A percentile compares a stretch with the other conserved stretches of the same genome.
Evolutionary conservation across 169 alveolate species (phyloP).

Genomic region (Blepharisma undulans): DNA sequence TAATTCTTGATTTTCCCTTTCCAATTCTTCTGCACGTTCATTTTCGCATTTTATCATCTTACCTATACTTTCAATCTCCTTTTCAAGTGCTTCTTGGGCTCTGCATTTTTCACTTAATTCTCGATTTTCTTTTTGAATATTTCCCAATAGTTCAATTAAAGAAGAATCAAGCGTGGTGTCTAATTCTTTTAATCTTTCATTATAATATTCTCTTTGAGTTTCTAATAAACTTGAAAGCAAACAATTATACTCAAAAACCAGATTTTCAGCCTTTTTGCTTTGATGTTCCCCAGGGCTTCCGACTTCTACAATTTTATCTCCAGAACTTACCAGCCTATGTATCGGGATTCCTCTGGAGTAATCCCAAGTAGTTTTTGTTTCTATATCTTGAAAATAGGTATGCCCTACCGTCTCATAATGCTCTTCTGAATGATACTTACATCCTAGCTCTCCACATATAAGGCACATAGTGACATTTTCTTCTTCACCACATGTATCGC

Average conservation of each 20-base stretch:
- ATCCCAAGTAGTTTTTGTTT: conserved; percentile 72
- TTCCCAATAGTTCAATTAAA: not conserved
- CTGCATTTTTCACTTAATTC: not conserved
- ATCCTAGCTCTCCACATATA: conserved; percentile 73
- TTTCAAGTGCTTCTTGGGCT: not conserved
- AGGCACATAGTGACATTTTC: conserved; percentile 70
- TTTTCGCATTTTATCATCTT: conserved; percentile 8
- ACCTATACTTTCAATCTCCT: not conserved
- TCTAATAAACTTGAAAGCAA: conserved; percentile 53
- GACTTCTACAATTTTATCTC: conserved; percentile 43
- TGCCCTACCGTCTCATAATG: conserved; percentile 67
- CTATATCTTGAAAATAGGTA: conserved; percentile 64
- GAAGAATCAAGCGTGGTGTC: not conserved
- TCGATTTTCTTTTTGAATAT: not conserved
- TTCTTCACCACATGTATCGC: conserved; percentile 67
- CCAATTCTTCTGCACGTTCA: not conserved
- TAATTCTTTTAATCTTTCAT: conserved; percentile 36
- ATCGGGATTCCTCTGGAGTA: conserved; percentile 67
- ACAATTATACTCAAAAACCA: conserved; percentile 59
- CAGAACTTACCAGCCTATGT: conserved; percentile 62
- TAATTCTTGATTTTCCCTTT: conserved; percentile 32
- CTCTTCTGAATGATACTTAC: conserved; percentile 67
- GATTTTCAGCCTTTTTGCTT: conserved; percentile 49
- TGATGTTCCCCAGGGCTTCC: conserved; percentile 21
- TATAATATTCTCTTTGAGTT: conserved; percentile 45